Percentiles rank a stretch among this genome's conserved stretches.
Conservation (phyloP, 257 asterid species). For the Fraxinus pennsylvanica region DNA sequence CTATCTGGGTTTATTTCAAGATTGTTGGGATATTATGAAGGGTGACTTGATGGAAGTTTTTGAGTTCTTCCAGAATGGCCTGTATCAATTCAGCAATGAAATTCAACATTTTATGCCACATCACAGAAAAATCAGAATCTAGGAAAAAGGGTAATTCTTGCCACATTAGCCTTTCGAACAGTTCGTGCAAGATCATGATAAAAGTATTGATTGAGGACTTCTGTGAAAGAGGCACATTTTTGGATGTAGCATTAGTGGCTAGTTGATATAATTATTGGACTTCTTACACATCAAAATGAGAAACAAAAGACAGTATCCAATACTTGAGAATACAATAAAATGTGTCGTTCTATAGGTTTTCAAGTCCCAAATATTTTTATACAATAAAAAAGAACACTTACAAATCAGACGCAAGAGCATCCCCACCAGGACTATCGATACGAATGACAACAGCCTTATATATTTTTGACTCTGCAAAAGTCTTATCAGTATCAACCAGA, state of each 20-base stretch:
- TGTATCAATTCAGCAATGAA: too few species aligned
- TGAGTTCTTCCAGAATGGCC: too few species aligned
- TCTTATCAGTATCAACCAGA: conserved; percentile 2
- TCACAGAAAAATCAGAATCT: background rate
- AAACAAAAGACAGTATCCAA: background rate
- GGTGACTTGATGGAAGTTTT: too few species aligned
- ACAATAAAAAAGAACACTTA: conserved; percentile 43
- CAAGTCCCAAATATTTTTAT: background rate
- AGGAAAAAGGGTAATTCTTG: background rate
- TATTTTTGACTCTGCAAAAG: conserved; percentile 74
- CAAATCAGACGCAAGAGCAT: conserved; percentile 99
- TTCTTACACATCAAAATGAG: background rate
- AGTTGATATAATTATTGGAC: background rate
- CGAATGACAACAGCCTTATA: conserved; percentile 89
- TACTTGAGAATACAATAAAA: background rate
- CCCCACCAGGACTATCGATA: conserved; percentile 99
- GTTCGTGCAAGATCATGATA: background rate
- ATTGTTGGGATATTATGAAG: too few species aligned
- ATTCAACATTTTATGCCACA: too few species aligned
- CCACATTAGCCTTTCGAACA: background rate
- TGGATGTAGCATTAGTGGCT: background rate
- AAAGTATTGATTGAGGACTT: background rate
- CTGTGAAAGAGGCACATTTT: background rate
- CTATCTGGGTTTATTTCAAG: too few species aligned
- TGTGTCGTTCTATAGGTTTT: background rate